Percentiles rank a stretch among this genome's conserved stretches.
phyloP scores from a whole-genome alignment of 306 rosid species.

The Vicia sativa region DNA sequence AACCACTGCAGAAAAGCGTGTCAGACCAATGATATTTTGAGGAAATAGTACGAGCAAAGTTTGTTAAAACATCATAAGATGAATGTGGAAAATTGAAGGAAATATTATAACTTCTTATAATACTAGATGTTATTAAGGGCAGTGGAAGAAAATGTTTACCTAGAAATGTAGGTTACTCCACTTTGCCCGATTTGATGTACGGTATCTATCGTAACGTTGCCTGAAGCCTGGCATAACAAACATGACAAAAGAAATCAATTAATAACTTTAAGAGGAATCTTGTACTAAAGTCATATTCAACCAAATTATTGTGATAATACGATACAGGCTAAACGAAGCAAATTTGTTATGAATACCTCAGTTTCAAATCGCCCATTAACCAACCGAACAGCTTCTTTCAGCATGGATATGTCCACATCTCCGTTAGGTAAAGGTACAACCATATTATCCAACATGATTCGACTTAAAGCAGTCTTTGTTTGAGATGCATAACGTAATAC shows the following conservation, averaged over 20 bases:
- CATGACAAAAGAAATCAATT: slow-evolving; percentile 28
- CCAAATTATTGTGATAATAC: slow-evolving; percentile 13
- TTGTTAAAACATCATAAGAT: slow-evolving; percentile 14
- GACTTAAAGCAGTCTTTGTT: slow-evolving; percentile 74
- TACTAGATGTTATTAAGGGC: slow-evolving; percentile 22
- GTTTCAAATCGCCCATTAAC: slow-evolving; percentile 81
- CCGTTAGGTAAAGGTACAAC: slow-evolving; percentile 78
- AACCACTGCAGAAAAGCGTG: slow-evolving; percentile 67
- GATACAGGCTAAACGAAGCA: slow-evolving; percentile 29
- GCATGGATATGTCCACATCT: slow-evolving; percentile 80
- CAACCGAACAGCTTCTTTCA: slow-evolving; percentile 73
- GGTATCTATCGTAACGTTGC: slow-evolving; percentile 82
- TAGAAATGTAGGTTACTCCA: slow-evolving; percentile 89
- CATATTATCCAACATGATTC: slow-evolving; percentile 98
- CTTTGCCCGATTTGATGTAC: slow-evolving; percentile 78
- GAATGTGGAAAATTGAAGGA: no score
- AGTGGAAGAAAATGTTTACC: slow-evolving; percentile 52
- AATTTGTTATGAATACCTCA: slow-evolving; percentile 56
- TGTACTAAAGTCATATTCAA: not conserved
- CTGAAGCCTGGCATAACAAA: slow-evolving; percentile 70
- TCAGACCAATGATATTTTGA: not conserved
- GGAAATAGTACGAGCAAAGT: not conserved
- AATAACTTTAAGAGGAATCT: not conserved
- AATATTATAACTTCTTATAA: not conserved
- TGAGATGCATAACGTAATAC: slow-evolving; percentile 69